Percentiles rank a stretch among this genome's conserved stretches.
These are phyloP conservation scores for Pichia sp. DNA, from an alignment of 1,139 yeast genomes.

Conservation along the genomic window DNA sequence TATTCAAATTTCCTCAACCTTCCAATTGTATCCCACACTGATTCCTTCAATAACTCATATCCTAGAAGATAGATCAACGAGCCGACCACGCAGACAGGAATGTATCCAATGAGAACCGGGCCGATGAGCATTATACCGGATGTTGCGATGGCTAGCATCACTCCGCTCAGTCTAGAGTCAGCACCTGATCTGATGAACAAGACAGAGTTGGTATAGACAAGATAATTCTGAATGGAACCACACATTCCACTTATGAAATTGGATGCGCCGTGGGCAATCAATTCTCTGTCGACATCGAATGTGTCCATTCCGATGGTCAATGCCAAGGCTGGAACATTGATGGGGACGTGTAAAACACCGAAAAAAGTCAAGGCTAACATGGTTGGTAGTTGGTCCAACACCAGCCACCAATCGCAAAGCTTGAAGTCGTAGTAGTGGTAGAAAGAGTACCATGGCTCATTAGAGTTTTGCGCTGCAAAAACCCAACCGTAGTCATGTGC, in stretches of 20 bases:
- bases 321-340: conserved; percentile 94
- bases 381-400: conserved; percentile 72
- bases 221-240: conserved; percentile 89
- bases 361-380: conserved; percentile 95
- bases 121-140: conserved; percentile 78
- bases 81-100: conserved; percentile 95
- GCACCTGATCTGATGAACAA: conserved; percentile 93
- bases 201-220: conserved; percentile 91
- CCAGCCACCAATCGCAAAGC: conserved; percentile 67
- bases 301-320: conserved; percentile 84
- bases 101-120: conserved; percentile 86
- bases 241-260: conserved; percentile 76
- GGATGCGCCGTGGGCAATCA: conserved; percentile 94
- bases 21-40: conserved; percentile 80
- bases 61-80: conserved; percentile 86
- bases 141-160: conserved; percentile 79
- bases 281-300: conserved; percentile 85
- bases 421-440: conserved; percentile 67
- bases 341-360: conserved; percentile 94
- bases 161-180: conserved; percentile 81
- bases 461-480: conserved; percentile 58
- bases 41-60: conserved; percentile 81
- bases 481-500: conserved; percentile 83
- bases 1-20: conserved; percentile 75
- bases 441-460: conserved; percentile 86